Evolutionary conservation across 257 asterid species (phyloP), one percentile per base, ranked within the genome.

Genomic region (Primulina huaijiensis): DNA sequence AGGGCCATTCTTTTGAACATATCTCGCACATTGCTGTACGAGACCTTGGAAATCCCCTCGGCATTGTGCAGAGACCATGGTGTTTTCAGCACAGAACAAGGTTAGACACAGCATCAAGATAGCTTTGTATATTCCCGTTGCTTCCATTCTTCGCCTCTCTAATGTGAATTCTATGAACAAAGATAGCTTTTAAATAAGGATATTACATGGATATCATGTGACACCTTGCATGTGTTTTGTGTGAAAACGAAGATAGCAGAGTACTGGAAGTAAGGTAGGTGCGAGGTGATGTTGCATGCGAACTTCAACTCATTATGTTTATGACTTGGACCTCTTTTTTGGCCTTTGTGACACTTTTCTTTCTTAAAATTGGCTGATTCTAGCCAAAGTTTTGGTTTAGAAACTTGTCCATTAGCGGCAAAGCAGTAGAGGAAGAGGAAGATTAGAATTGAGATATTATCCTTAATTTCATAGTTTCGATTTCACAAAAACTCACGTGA

Each of bases 11-110:
- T 60, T 83, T 17, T 81, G 85, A 8, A 89, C 96, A 33, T 66
- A 89, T 60, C 46, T 75, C 1, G 89, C 79, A 63, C 94, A 89
- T 59, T 83, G 78, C 23, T 82, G 75, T 0, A 87, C 57, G 0
- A 87, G 89, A 1, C 89, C 91, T 60, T 78, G 78, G 29, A 89
- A 62, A 33, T 87, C 78, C 2, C 94, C 96, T 70, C 72, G 77
- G 72, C 96, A 89, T 75, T 89, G 89, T 8, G 84, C 91, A 16
- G 74, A 72, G 8, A 69, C 88, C 17, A 60, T 12, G 62, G 60
- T 74, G 50, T 43, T 56, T 29, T 29, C 12, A 8, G 80, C 55
- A 38, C 52, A 73, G 2, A 80, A 5, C 2, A 85, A 38, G 64
- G 73, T 21, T n/a, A 84, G 14, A 71, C 6, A 77, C 20, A 73